Evolutionary conservation across 176 grass and related monocot genomes (phyloP).

Genomic region (Urochloa ruziziensis): DNA sequence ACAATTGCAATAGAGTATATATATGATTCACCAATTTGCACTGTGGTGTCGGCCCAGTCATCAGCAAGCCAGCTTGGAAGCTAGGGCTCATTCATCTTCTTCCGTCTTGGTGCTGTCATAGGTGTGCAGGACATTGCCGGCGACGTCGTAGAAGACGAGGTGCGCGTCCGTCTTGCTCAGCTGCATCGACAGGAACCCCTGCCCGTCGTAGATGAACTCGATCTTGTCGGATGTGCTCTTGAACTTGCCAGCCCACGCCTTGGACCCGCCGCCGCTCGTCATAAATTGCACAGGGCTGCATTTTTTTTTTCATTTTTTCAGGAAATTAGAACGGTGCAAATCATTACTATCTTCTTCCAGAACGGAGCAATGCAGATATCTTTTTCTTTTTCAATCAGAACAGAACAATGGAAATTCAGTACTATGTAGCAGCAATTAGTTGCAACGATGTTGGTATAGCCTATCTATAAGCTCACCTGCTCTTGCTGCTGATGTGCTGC

Average conservation of each 20-base stretch:
- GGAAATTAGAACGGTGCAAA: background rate
- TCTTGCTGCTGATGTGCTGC: slow-evolving; percentile 68
- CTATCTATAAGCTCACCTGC: slow-evolving; percentile 68
- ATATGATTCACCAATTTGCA: no score
- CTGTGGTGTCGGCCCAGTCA: no score
- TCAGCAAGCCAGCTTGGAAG: no score
- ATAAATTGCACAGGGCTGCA: slow-evolving; percentile 58
- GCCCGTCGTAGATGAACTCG: slow-evolving; percentile 83
- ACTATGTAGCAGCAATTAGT: no score
- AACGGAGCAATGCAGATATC: no score
- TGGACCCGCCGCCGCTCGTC: slow-evolving; percentile 83
- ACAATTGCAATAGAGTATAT: no score
- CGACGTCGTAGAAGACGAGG: slow-evolving; percentile 63
- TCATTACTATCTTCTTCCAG: background rate
- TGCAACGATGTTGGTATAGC: background rate
- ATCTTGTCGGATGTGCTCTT: slow-evolving; percentile 50
- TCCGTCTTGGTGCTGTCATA: slow-evolving; percentile 52
- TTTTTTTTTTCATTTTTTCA: background rate
- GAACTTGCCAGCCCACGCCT: slow-evolving; percentile 73
- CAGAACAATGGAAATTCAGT: background rate
- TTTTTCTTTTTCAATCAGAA: background rate
- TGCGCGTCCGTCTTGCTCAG: slow-evolving; percentile 38
- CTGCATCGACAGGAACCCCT: slow-evolving; percentile 79
- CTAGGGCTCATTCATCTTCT: background rate
- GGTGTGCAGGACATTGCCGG: slow-evolving; percentile 52